phyloP scores from a whole-genome alignment of 129 eudicot species.

The Rutidosis leptorrhynchoides region DNA sequence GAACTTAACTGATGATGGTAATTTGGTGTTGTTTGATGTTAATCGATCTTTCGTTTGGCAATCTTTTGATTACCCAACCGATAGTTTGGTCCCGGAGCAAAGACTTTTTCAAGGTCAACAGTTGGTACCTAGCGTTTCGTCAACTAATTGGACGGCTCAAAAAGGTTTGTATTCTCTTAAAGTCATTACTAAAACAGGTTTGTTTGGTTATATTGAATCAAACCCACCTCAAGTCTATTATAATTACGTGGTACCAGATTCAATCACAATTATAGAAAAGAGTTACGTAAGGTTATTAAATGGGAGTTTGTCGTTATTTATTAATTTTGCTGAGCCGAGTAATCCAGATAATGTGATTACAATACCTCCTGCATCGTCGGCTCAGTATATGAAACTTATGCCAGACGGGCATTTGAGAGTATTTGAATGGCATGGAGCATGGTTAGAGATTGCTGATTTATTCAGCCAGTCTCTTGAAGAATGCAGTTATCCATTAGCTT shows the following conservation, averaged over 20 bases:
- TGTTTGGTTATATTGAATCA: conserved; percentile 9
- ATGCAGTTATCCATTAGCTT: conserved; percentile 31
- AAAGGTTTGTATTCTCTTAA: conserved; percentile 6
- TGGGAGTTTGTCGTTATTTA: background rate
- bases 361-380: background rate
- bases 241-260: background rate
- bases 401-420: conserved; percentile 27
- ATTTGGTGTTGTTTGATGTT: conserved; percentile 19
- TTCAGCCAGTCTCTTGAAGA: background rate
- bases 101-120: background rate
- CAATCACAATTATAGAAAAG: background rate
- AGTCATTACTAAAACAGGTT: background rate
- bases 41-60: conserved; percentile 14
- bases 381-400: conserved; percentile 26
- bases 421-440: background rate
- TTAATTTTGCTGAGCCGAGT: background rate
- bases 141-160: conserved; percentile 9
- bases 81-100: conserved; percentile 28
- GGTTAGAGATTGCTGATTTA: background rate
- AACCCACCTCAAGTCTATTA: conserved; percentile 17
- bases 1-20: conserved; percentile 17
- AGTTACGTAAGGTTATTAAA: conserved; percentile 7
- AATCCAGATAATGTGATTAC: background rate
- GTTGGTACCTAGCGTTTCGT: conserved; percentile 14
- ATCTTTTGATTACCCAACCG: conserved; percentile 33